Evolutionary conservation across 345 rosid genomes (phyloP).

Genomic region (Stellera chamaejasme): DNA sequence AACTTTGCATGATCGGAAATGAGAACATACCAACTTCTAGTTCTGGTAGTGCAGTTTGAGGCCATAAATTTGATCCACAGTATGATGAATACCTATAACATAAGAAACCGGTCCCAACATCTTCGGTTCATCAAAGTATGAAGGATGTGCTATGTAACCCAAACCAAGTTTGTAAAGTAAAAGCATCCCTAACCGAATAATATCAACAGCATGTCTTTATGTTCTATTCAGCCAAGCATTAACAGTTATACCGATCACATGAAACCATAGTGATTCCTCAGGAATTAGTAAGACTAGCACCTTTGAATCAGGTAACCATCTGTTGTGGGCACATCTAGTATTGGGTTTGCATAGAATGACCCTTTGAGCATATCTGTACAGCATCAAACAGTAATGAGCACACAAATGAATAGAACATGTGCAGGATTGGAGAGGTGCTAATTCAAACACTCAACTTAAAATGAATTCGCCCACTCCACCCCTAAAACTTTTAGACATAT

Average conservation of each 20-base stretch:
- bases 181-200: neutral
- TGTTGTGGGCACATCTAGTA: slow-evolving; percentile 67
- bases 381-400: slow-evolving; percentile 9
- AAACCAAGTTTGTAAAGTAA: no score
- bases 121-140: no score
- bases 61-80: slow-evolving; percentile 95
- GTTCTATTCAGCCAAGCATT: neutral
- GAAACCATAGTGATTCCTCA: slow-evolving; percentile 7
- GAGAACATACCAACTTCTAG: slow-evolving; percentile 63
- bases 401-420: neutral
- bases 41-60: slow-evolving; percentile 58
- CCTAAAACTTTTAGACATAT: neutral
- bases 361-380: slow-evolving; percentile 71
- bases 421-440: no score
- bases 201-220: neutral
- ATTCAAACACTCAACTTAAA: no score
- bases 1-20: slow-evolving; percentile 1
- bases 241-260: neutral
- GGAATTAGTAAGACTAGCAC: slow-evolving; percentile 25
- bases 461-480: no score
- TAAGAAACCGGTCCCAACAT: slow-evolving; percentile 1
- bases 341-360: slow-evolving; percentile 82
- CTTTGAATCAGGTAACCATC: slow-evolving; percentile 36
- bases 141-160: no score
- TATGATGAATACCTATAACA: slow-evolving; percentile 72